These are phyloP conservation scores for Stenocarpella maydis DNA, from an alignment of 2,329 filamentous ascomycete genomes.

Conservation along the genomic window DNA sequence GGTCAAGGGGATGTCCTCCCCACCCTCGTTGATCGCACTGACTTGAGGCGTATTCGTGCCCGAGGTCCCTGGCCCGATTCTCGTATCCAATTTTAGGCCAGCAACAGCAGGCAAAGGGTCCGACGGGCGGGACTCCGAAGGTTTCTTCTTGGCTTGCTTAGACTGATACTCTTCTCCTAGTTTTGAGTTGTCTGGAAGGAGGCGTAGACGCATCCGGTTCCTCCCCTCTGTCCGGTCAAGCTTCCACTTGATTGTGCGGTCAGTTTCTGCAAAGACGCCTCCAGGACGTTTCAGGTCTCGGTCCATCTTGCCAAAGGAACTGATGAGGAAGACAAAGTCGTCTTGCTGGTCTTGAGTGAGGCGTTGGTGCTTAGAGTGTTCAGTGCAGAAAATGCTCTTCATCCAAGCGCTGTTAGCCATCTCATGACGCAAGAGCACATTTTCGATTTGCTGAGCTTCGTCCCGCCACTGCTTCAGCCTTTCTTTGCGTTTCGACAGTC, in stretches of 20 bases:
- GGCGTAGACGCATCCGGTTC: constrained; percentile 90
- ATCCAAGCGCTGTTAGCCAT: constrained; percentile 90
- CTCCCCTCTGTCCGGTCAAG: constrained; percentile 94
- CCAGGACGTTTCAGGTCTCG: constrained; percentile 80
- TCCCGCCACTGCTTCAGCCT: constrained; percentile 81
- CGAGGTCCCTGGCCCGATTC: constrained; percentile 40
- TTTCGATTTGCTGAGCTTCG: constrained; percentile 74
- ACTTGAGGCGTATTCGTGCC: constrained; percentile 22
- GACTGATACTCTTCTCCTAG: constrained; percentile 82
- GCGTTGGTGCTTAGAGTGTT: constrained; percentile 90
- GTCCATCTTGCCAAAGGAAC: constrained; percentile 80
- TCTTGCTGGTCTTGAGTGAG: constrained; percentile 93
- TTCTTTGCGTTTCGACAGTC: constrained; percentile 80
- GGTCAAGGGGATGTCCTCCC: constrained; percentile 34
- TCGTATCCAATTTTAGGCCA: constrained; percentile 38
- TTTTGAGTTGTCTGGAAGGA: constrained; percentile 78
- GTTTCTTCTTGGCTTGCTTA: constrained; percentile 58
- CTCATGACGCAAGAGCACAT: constrained; percentile 81
- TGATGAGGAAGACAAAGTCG: constrained; percentile 78
- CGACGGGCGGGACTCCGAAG: constrained; percentile 38
- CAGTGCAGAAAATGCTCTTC: constrained; percentile 92
- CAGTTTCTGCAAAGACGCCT: constrained; percentile 75
- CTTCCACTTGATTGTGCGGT: constrained; percentile 77
- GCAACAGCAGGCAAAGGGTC: constrained; percentile 36
- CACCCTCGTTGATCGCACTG: constrained; percentile 31